Evolutionary conservation across 345 rosid genomes (phyloP), one percentile per base, ranked within the genome.

Genomic region (Litchi chinensis): DNA sequence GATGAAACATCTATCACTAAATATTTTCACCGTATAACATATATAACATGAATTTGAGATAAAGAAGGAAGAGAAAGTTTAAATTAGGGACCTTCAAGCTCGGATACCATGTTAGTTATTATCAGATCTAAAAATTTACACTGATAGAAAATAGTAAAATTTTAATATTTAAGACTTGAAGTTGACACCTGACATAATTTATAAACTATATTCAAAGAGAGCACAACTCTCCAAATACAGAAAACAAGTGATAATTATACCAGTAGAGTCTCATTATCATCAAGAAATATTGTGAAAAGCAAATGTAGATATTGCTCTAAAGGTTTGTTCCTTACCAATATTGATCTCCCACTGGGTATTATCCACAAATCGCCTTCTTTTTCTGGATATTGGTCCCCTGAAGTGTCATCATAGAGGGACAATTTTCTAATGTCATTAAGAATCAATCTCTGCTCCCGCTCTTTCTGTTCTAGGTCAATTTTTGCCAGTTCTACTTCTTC

Each of bases 401-500:
- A 77, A 81, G 80, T 70, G 73, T 92, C 95, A 67, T 82, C 81
- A 79, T 77, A 65, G 50, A 82, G 86, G 82, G 97, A 90, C 82
- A 96, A 77, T 82, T 83, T 90, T 87, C 95, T 91, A 73, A 91
- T 90, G 86, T 94, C 99, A 82, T 86, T 86, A 79, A 91, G 88
- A 77, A 96, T 84, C 87, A 96, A 81, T 76, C 88, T 94, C 85
- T 83, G 90, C 81, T 79, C 95, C 71, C 91, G 82, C 74, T 94
- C 98, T 78, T 87, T 92, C 76, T 86, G 89, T 83, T 96, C 97
- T 73, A 96, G 94, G 87, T 88, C 81, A 68, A 96, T 82, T 86
- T 88, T 91, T 75, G 99, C 99, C 85, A 93, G 90, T 88, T 93
- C 99, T 60, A 96, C 98, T 86, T 96, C 99, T 86, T 93, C 94